Base-by-base conservation (phyloP, 768 basidiomycete species). In the Tricholoma sp. region DNA sequence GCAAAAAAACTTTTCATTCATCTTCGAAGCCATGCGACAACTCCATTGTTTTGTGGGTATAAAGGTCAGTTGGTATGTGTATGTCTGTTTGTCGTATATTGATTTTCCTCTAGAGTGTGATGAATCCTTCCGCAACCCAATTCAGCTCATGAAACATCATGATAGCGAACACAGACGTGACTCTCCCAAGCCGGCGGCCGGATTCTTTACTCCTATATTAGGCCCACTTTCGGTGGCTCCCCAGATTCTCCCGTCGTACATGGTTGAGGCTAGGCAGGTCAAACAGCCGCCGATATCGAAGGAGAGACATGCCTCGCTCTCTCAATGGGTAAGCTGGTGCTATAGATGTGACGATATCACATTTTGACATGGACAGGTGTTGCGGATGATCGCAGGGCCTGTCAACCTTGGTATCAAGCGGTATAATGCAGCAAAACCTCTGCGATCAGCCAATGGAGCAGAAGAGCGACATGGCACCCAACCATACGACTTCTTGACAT, bases 401-500 rank as follows among this genome's bases (percentile, higher is more conserved):
- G 62, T 64, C 9, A 60, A 59, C 53, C 39, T 59, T 72, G 67
- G 75, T 74, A 65, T 65, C 52, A 73, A 70, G 61, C 74, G 76
- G 62, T 76, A 79, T 56, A 77, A 80, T 54, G 76, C 75, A 8
- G 71, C 76, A 2, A 69, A 69, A 64, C 76, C 74, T 31, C 59
- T 70, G 46, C 73, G 72, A 47, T 50, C 57, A 59, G 62, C 54
- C 59, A 54, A 50, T 31, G 57, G 63, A 31, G 58, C 45, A 41
- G 62, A 66, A 50, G 57, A 57, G 53, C 62, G 61, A 8, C 57
- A 35, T 45, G 61, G 49, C 51, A 57, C 43, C 57, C 66, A 60
- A 64, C 76, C 80, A 55, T 86, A 84, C 60, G 83, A 83, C 59
- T 83, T 81, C 64, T 59, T 84, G 55, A 68, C 64, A 34, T 69